These are phyloP conservation scores for Penicillium sp. DNA, from an alignment of 2,329 filamentous ascomycete species.

Conservation along the genomic window DNA sequence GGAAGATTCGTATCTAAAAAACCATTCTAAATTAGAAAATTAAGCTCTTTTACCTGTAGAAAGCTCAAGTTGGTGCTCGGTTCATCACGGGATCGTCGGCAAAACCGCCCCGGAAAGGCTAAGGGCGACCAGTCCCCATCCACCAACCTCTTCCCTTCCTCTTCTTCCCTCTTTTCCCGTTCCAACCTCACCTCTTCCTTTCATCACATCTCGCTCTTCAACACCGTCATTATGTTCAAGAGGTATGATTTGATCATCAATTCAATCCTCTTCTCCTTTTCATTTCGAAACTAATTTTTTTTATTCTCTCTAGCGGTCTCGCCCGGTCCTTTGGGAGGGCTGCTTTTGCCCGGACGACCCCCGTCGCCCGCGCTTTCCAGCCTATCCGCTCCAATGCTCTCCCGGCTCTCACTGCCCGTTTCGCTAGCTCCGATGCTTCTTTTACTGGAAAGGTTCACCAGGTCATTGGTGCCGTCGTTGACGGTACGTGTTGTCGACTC, in stretches of 20 bases:
- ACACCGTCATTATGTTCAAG: slow-evolving; percentile 61
- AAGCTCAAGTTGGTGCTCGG: slow-evolving; percentile 27
- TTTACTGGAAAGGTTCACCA: slow-evolving; percentile 67
- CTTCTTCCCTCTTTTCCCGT: slow-evolving; percentile 34
- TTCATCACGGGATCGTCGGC: slow-evolving; percentile 46
- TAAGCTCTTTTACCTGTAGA: background rate
- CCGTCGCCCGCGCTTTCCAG: slow-evolving; percentile 57
- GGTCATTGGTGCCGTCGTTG: slow-evolving; percentile 98
- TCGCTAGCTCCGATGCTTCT: slow-evolving; percentile 59
- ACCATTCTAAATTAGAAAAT: background rate
- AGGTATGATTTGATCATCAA: slow-evolving; percentile 49
- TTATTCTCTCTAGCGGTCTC: slow-evolving; percentile 56
- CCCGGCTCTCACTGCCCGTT: slow-evolving; percentile 60
- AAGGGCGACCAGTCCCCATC: slow-evolving; percentile 37
- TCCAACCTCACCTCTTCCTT: slow-evolving; percentile 23
- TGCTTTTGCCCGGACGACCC: slow-evolving; percentile 57
- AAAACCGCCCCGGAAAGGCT: slow-evolving; percentile 46
- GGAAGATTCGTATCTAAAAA: background rate
- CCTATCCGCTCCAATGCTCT: slow-evolving; percentile 58
- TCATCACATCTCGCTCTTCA: slow-evolving; percentile 41
- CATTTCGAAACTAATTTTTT: slow-evolving; percentile 34
- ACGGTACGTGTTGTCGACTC: slow-evolving; percentile 65
- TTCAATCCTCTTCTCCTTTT: slow-evolving; percentile 25
- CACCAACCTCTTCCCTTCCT: slow-evolving; percentile 37
- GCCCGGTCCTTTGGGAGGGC: slow-evolving; percentile 64